Evolutionary conservation across 2,329 filamentous ascomycete genomes (phyloP).

Genomic region (Alternaria atra): DNA sequence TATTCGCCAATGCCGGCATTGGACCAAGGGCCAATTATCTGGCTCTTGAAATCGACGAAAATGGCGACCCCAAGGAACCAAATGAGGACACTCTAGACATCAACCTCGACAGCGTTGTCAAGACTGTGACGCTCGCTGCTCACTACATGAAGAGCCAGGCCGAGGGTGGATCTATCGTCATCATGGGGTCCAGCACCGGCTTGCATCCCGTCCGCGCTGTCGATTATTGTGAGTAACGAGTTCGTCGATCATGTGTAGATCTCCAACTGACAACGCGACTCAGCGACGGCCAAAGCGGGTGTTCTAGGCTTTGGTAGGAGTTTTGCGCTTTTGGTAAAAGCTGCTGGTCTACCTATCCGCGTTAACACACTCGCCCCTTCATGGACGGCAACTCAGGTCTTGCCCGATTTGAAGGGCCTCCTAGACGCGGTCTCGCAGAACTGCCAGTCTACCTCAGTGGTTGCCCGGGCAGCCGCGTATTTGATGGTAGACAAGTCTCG

Average conservation of each 20-base stretch:
- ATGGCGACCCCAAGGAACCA: conserved; percentile 61
- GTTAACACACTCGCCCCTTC: conserved; percentile 65
- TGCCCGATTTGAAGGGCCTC: conserved; percentile 56
- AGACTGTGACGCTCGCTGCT: conserved; percentile 60
- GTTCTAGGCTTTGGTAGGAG: conserved; percentile 64
- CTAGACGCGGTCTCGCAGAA: conserved; percentile 46
- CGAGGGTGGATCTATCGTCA: conserved; percentile 62
- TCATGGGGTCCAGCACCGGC: conserved; percentile 62
- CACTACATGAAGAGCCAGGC: conserved; percentile 61
- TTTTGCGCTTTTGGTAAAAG: conserved; percentile 52
- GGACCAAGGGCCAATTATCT: conserved; percentile 59
- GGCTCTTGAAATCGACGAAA: conserved; percentile 57
- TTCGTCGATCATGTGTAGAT: neutral
- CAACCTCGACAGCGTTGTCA: conserved; percentile 60
- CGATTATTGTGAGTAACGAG: conserved; percentile 58
- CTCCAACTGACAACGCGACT: conserved; percentile 2
- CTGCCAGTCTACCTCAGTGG: conserved; percentile 57
- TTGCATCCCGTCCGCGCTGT: conserved; percentile 61
- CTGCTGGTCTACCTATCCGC: conserved; percentile 58
- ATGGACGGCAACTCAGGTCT: conserved; percentile 63
- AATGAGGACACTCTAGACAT: conserved; percentile 57
- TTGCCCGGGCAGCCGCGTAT: conserved; percentile 60
- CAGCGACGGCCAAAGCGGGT: conserved; percentile 64
- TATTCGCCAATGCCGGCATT: conserved; percentile 66
- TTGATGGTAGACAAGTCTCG: conserved; percentile 60